These are phyloP conservation scores for Glebionis coronaria DNA, from an alignment of 129 eudicot species.

Conservation along the genomic window DNA sequence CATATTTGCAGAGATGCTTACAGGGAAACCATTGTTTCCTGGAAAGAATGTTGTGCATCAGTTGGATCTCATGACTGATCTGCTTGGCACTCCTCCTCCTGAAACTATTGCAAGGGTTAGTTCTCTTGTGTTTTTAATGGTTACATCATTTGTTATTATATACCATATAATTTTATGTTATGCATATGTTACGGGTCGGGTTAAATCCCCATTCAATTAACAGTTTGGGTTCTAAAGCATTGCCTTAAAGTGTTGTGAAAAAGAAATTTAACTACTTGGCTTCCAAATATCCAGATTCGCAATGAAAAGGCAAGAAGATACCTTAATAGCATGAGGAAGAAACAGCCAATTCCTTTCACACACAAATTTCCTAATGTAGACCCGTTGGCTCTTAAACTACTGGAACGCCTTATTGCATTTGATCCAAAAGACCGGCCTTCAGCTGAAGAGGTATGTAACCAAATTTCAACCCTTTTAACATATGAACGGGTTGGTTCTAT, in stretches of 20 bases:
- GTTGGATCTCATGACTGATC: constrained; percentile 83
- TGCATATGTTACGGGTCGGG: too few species aligned
- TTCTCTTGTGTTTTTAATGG: constrained; percentile 9
- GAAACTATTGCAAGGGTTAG: constrained; percentile 79
- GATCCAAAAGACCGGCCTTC: constrained; percentile 94
- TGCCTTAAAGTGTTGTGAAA: not conserved
- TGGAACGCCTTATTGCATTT: constrained; percentile 79
- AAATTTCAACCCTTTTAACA: not conserved
- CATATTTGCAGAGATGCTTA: constrained; percentile 96
- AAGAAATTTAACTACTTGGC: constrained; percentile 5
- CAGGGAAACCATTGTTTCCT: constrained; percentile 90
- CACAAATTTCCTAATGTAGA: constrained; percentile 68
- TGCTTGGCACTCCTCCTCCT: constrained; percentile 84
- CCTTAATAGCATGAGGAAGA: constrained; percentile 72
- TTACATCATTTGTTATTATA: too few species aligned
- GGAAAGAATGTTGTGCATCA: constrained; percentile 93
- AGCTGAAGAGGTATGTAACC: constrained; percentile 69
- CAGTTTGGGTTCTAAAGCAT: constrained; percentile 2
- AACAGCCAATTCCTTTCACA: constrained; percentile 66
- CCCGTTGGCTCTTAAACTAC: constrained; percentile 73
- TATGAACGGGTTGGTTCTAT: not conserved
- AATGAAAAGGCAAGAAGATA: constrained; percentile 97
- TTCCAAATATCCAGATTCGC: constrained; percentile 52
- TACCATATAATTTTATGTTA: too few species aligned
- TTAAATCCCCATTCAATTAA: too few species aligned